These are phyloP conservation scores for Nicotiana otophora DNA, from an alignment of 257 asterid genomes.

Conservation along the genomic window DNA sequence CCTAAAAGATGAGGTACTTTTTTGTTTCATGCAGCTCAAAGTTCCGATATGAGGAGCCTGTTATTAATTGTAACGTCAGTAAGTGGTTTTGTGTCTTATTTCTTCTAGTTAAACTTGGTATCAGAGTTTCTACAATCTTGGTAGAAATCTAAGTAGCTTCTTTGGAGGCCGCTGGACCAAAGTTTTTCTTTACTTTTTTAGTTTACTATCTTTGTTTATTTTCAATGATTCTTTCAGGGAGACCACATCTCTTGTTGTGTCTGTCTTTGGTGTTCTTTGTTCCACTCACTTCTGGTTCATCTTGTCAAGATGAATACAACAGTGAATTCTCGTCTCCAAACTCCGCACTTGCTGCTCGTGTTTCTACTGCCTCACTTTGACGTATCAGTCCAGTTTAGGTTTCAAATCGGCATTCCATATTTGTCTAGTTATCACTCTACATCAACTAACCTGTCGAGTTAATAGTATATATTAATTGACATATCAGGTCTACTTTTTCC, in stretches of 20 bases:
- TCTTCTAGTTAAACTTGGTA: neutral
- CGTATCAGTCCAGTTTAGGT: neutral
- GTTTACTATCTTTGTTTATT: neutral
- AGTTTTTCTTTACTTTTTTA: neutral
- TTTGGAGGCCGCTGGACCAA: neutral
- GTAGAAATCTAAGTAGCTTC: neutral
- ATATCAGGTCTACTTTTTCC: neutral
- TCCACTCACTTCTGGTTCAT: neutral
- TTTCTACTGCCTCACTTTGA: neutral
- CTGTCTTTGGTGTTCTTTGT: neutral
- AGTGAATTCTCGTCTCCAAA: neutral
- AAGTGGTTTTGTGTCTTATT: neutral
- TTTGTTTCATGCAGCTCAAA: neutral
- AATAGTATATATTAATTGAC: neutral
- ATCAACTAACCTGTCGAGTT: neutral
- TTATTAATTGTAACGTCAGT: neutral
- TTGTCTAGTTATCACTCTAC: neutral
- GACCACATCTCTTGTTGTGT: neutral
- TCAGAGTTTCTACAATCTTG: neutral
- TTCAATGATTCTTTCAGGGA: neutral
- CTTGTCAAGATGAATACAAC: neutral
- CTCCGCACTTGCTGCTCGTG: neutral
- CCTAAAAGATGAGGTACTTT: neutral
- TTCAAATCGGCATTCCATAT: neutral
- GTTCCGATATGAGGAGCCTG: neutral